Conservation (phyloP, 2,329 filamentous ascomycete genomes). For the Sarocladium kiliense region DNA sequence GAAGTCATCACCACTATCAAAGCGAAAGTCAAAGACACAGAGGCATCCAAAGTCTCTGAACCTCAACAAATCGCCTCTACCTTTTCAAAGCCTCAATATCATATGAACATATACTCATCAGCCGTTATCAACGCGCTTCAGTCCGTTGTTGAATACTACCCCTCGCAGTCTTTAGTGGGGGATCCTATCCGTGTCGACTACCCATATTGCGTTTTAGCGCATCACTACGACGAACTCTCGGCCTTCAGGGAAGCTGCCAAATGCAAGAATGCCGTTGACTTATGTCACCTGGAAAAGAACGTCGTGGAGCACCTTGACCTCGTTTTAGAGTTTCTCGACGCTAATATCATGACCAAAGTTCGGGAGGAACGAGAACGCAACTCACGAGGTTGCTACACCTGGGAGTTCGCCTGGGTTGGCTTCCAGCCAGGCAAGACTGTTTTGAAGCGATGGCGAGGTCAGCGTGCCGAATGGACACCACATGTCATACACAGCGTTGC, state of each 20-base stretch:
- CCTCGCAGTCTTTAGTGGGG: conserved; percentile 16
- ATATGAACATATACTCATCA: conserved; percentile 17
- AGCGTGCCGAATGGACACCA: neutral
- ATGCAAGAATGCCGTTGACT: neutral
- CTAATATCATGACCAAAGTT: conserved; percentile 17
- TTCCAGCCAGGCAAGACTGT: conserved; percentile 14
- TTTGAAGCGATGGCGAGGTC: neutral
- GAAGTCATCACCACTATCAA: conserved; percentile 10
- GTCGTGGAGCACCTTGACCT: neutral
- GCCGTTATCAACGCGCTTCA: conserved; percentile 19
- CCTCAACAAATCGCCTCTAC: neutral
- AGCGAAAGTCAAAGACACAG: neutral
- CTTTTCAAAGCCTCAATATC: conserved; percentile 8
- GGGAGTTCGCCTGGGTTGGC: conserved; percentile 15
- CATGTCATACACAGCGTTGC: neutral
- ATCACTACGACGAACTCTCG: conserved; percentile 21
- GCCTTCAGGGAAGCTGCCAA: conserved; percentile 9
- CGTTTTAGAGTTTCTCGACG: conserved; percentile 13
- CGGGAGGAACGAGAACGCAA: conserved; percentile 16
- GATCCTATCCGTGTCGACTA: conserved; percentile 13
- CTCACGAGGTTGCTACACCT: conserved; percentile 14
- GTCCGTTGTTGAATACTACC: conserved; percentile 23
- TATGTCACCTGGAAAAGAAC: neutral
- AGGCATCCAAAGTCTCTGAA: neutral
- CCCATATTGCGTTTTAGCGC: conserved; percentile 21